Evolutionary conservation across 2,329 filamentous ascomycete genomes (phyloP).

Genomic region (Sporothrix brunneoviolacea): DNA sequence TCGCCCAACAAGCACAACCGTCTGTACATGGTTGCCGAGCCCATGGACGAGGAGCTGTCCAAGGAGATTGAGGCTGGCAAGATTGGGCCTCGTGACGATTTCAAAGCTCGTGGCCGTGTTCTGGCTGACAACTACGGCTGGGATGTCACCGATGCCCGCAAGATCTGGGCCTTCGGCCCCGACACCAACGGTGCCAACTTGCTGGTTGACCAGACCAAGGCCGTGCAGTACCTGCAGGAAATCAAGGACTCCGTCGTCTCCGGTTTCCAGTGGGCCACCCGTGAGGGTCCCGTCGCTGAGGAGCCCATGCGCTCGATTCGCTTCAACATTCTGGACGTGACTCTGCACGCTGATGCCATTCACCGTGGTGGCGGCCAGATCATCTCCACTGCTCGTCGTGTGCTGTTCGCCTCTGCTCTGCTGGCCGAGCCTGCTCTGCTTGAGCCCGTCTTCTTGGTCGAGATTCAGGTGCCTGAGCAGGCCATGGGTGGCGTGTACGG

Average conservation of each 20-base stretch:
- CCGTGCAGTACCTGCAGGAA: constrained; percentile 99
- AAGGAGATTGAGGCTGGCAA: constrained; percentile 86
- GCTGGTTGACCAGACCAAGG: constrained; percentile 99
- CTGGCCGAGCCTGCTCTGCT: constrained; percentile 86
- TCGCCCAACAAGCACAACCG: constrained; percentile 99
- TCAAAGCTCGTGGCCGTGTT: constrained; percentile 95
- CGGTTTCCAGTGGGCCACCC: constrained; percentile 99
- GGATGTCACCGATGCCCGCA: constrained; percentile 99
- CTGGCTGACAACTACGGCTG: constrained; percentile 96
- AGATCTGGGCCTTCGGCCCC: constrained; percentile 99
- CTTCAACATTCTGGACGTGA: constrained; percentile 99
- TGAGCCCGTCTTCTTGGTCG: constrained; percentile 97
- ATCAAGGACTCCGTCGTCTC: constrained; percentile 99
- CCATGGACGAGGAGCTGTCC: constrained; percentile 85
- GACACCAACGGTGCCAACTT: constrained; percentile 97
- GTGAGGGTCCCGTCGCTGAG: constrained; percentile 95
- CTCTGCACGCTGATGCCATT: constrained; percentile 98
- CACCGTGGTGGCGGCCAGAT: constrained; percentile 99
- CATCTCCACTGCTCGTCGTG: constrained; percentile 96
- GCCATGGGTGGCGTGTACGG: constrained; percentile 99
- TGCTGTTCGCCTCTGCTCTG: constrained; percentile 87
- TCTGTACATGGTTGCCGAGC: constrained; percentile 91
- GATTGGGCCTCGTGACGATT: constrained; percentile 92
- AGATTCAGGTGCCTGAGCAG: constrained; percentile 97
- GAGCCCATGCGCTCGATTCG: constrained; percentile 96